Conservation (phyloP, 352 stramenopile genomes). For the Phytophthora fragariaefolia region DNA sequence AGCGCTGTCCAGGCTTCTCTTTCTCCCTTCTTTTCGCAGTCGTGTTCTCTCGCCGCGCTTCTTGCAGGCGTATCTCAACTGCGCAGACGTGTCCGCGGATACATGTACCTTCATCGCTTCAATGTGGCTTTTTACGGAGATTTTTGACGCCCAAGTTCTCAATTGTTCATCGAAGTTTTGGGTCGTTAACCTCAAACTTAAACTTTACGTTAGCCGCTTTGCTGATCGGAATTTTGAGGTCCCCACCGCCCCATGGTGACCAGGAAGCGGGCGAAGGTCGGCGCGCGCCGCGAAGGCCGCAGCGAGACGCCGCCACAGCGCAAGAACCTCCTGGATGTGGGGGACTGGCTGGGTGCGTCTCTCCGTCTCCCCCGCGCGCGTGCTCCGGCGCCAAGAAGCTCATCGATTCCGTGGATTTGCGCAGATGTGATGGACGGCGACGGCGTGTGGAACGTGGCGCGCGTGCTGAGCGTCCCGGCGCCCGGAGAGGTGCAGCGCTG, state of each 20-base stretch:
- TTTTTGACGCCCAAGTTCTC: too few relatives aligned
- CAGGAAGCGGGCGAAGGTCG: neutral
- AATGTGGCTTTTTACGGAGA: too few relatives aligned
- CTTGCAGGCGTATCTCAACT: too few relatives aligned
- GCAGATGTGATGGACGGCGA: constrained; percentile 70
- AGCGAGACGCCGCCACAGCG: neutral
- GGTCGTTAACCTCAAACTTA: too few relatives aligned
- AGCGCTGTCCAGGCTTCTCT: neutral
- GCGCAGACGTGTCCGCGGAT: too few relatives aligned
- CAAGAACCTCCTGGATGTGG: neutral
- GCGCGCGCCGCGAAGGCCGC: neutral
- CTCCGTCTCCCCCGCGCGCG: neutral
- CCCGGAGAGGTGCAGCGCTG: constrained; percentile 21
- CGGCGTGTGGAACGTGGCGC: constrained; percentile 74
- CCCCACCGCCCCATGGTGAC: constrained; percentile 5
- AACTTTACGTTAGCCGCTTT: neutral
- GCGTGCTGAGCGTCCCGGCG: constrained; percentile 45
- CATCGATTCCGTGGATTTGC: neutral
- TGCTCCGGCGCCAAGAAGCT: neutral
- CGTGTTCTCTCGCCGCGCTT: neutral
- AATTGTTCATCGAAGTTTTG: too few relatives aligned
- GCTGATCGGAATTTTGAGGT: neutral
- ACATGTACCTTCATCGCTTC: too few relatives aligned
- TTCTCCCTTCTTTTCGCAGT: neutral
- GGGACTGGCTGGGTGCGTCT: constrained; percentile 4